Evolutionary conservation across 208 protist genomes (phyloP), one percentile per base, ranked within the genome.

Genomic region (Leishmania braziliensis): DNA sequence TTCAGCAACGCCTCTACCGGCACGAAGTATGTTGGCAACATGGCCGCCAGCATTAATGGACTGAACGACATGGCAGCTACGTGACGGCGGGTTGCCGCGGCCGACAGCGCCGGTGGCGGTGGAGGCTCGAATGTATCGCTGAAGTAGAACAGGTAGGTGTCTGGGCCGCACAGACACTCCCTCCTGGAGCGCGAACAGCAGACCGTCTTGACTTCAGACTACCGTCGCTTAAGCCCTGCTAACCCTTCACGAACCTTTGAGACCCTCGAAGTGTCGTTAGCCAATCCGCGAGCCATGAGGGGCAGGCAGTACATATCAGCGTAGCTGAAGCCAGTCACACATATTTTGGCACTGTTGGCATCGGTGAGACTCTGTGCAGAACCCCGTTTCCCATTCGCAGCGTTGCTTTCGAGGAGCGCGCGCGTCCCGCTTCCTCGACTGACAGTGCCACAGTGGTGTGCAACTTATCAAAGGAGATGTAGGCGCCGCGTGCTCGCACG

Each of bases 1-100:
- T 48, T 36, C 50, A 91, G 76, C n/a, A 94, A 66, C 53, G 73
- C 77, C 9, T 80, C 78, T 78, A 94, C 72, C 18, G 91, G 91
- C 50, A 94, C 85, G 70, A 94, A 94, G 76, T 85, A 89, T 0
- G 86, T 89, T 50, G 91, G 87, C 58, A 92, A n/a, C 77, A 88
- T 73, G 46, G 85, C 71, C 26, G 84, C 85, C 53, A 94, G 84
- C 82, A 87, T 88, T 70, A 83, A 69, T n/a, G 90, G 87, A 12
- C 83, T 89, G 70, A 94, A 92, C 68, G 81, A 56, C 43, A 65
- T 82, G 39, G 33, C 29, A 29, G 72, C 72, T n/a, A 9, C 5
- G 73, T 46, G 36, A 46, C 54, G 23, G 54, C 50, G 54, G 4
- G 54, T 29, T 39, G 33, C 53, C 18, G 73, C 73, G 1, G 18